Conservation (phyloP, 352 stramenopile genomes). For the Phytophthora melonis region DNA sequence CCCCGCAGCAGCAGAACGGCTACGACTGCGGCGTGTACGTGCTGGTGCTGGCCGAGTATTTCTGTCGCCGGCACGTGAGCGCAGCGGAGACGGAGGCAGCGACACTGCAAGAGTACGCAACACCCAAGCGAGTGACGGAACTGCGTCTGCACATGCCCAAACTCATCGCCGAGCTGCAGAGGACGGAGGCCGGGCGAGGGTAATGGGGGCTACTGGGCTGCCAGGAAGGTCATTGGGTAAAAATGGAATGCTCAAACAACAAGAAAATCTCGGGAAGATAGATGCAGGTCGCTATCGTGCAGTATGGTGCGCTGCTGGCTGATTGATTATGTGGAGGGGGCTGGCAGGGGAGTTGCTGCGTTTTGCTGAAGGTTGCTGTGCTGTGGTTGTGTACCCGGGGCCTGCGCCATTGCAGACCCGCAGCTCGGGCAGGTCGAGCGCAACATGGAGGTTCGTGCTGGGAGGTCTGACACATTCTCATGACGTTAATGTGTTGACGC, state of each 20-base stretch:
- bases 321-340: neutral
- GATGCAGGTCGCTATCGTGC: slow-evolving; percentile 82
- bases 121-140: slow-evolving; percentile 54
- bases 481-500: too few species aligned
- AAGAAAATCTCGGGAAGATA: slow-evolving; percentile 31
- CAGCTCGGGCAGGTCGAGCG: slow-evolving; percentile 70
- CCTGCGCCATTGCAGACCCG: slow-evolving; percentile 50
- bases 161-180: slow-evolving; percentile 43
- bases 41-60: slow-evolving; percentile 69
- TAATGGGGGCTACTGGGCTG: neutral
- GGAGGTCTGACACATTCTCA: neutral
- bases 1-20: slow-evolving; percentile 79
- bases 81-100: neutral
- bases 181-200: slow-evolving; percentile 9
- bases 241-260: neutral
- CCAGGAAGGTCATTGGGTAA: slow-evolving; percentile 25
- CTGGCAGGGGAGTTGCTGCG: neutral
- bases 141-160: slow-evolving; percentile 59
- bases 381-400: neutral
- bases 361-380: neutral
- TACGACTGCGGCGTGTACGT: slow-evolving; percentile 89
- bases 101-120: slow-evolving; percentile 58
- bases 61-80: slow-evolving; percentile 45
- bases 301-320: slow-evolving; percentile 65
- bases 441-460: slow-evolving; percentile 67